Evolutionary conservation across 2,329 filamentous ascomycete species (phyloP), one percentile per base, ranked within the genome.

Genomic region (Pseudogymnoascus sp.): DNA sequence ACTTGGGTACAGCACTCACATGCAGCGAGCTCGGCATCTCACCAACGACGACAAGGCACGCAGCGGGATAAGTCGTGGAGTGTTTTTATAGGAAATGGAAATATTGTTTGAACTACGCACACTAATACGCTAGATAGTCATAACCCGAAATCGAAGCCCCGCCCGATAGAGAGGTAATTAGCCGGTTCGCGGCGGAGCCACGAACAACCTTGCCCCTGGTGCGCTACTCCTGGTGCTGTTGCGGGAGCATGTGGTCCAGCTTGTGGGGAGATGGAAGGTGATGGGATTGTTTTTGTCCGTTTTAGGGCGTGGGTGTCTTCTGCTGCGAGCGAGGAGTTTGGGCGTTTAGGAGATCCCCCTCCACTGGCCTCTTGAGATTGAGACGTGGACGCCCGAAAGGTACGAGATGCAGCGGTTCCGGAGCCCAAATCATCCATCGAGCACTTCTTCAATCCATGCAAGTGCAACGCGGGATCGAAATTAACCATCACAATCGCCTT

Each of bases 401-500:
- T 8, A 50, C 22, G 3, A 19, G 26, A 33, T 56, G 8, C 46
- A 31, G 26, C 46, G 10, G 3, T 6, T 1, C 46, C 43, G 6
- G 14, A 1, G 26, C n/a, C 26, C 46, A 56, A 19, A 19, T 31
- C 26, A 6, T 31, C 46, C 46, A 56, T 56, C 8, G 26, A 56
- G 69, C 70, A 73, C 40, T 62, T 67, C 63, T 66, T 70, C 11
- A 73, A 26, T 2, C 72, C 72, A 4, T 61, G 61, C 22, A 80
- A 68, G 28, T 68, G 70, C 14, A 77, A 72, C 6, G 70, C 68
- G 1, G 79, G 76, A 66, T 81, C 79, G 64, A 78, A 81, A 4
- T 73, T 75, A 2, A 81, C 65, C 46, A 80, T 75, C 0, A 81
- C 73, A 11, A 81, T 65, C 0, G 76, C 74, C 22, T 72, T 69